A percentile compares a stretch with the other conserved stretches of the same genome.
Evolutionary conservation across 495 filamentous ascomycete species (phyloP).

Genomic region (Aspergillus saccharolyticus): DNA sequence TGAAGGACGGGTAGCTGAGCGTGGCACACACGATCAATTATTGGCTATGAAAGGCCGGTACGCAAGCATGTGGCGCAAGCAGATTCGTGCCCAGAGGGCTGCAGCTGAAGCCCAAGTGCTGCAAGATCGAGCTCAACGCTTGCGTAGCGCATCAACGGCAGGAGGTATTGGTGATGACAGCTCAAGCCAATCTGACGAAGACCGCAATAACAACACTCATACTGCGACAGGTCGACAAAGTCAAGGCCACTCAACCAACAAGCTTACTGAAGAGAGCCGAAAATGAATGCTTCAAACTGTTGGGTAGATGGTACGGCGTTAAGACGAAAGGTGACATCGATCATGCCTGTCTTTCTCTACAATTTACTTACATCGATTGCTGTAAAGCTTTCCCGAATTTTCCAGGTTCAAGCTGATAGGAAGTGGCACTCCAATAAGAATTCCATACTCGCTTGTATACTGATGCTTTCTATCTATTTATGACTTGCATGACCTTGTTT

Average conservation of each 20-base stretch:
- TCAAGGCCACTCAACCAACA: slow-evolving; percentile 14
- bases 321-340: not conserved
- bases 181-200: slow-evolving; percentile 50
- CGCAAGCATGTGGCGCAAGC: slow-evolving; percentile 92
- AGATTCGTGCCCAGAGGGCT: slow-evolving; percentile 82
- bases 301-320: not conserved
- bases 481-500: slow-evolving; percentile 19
- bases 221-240: slow-evolving; percentile 21
- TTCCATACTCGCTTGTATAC: slow-evolving; percentile 10
- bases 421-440: not conserved
- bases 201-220: slow-evolving; percentile 33
- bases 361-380: not conserved
- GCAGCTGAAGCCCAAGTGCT: slow-evolving; percentile 65
- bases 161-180: slow-evolving; percentile 39
- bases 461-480: slow-evolving; percentile 26
- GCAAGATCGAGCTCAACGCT: slow-evolving; percentile 41
- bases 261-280: slow-evolving; percentile 16
- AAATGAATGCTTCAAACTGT: slow-evolving; percentile 7
- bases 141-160: slow-evolving; percentile 38
- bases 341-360: not conserved
- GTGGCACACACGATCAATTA: slow-evolving; percentile 81
- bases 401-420: not conserved
- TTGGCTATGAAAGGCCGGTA: slow-evolving; percentile 75
- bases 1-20: slow-evolving; percentile 75
- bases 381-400: not conserved